Evolutionary conservation across 2,329 filamentous ascomycete species (phyloP).

Genomic region (Colletotrichum orbiculare): DNA sequence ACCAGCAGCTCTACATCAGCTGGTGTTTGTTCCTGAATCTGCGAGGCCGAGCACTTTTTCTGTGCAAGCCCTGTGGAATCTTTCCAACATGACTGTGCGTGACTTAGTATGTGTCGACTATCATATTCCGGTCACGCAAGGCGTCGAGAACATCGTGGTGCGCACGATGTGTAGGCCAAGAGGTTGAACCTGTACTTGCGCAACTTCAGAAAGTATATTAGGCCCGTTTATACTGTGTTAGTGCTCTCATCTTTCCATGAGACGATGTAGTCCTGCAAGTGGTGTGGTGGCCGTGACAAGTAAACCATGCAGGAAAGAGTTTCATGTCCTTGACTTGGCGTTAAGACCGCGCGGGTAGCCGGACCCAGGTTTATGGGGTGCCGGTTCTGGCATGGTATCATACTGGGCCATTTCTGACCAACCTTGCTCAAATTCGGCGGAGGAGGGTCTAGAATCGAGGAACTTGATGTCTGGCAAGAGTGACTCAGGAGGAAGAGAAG

Average conservation of each 20-base stretch:
- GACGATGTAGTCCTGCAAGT: no score
- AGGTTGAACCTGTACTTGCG: not conserved
- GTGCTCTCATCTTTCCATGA: no score
- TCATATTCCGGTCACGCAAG: no score
- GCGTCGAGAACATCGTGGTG: no score
- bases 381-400: slow-evolving; percentile 5
- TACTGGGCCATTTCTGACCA: slow-evolving; percentile 13
- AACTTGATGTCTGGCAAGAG: not conserved
- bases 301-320: slow-evolving; percentile 26
- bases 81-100: not conserved
- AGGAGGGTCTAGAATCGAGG: slow-evolving; percentile 10
- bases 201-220: slow-evolving; percentile 4
- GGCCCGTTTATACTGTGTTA: no score
- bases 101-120: not conserved
- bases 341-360: slow-evolving; percentile 27
- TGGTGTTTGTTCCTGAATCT: slow-evolving; percentile 10
- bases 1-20: slow-evolving; percentile 3
- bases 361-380: slow-evolving; percentile 6
- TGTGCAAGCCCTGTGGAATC: not conserved
- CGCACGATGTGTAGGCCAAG: slow-evolving; percentile 7
- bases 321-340: slow-evolving; percentile 33
- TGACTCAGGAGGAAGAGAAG: slow-evolving; percentile 2
- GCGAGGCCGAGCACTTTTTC: not conserved
- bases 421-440: not conserved
- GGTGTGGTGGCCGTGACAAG: no score